Evolutionary conservation across 2,329 filamentous ascomycete species (phyloP).

Genomic region (Penicillium occitanis): DNA sequence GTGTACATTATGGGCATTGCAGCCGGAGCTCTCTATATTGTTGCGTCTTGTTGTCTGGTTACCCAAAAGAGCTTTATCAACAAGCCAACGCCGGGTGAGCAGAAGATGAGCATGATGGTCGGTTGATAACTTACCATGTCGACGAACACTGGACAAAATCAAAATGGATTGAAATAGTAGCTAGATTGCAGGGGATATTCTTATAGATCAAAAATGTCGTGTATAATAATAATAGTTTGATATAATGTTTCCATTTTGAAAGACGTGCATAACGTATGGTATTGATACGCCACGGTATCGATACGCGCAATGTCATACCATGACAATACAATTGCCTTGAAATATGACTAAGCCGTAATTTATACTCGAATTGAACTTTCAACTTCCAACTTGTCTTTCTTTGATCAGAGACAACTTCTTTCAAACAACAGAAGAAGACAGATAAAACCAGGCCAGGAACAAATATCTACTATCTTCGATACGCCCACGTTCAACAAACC

Average conservation of each 20-base stretch:
- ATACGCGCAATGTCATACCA: neutral
- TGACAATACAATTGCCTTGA: neutral
- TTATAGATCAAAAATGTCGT: neutral
- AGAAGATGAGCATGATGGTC: neutral
- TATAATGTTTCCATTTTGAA: neutral
- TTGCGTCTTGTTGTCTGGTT: neutral
- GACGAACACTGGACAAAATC: neutral
- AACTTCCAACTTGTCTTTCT: neutral
- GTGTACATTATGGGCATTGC: too few species aligned
- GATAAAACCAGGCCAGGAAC: neutral
- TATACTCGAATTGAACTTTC: constrained; percentile 4
- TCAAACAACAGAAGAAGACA: neutral
- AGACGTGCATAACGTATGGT: neutral
- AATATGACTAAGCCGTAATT: constrained; percentile 6
- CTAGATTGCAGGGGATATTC: neutral
- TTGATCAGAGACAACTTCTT: neutral
- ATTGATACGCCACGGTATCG: neutral
- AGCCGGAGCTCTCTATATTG: too few species aligned
- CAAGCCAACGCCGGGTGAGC: neutral
- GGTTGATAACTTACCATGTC: neutral
- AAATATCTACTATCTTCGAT: neutral
- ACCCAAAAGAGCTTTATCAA: neutral
- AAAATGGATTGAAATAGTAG: neutral
- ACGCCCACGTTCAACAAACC: neutral
- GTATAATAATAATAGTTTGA: neutral